Evolutionary conservation across 257 asterid genomes (phyloP).

Genomic region (Mitragyna speciosa): DNA sequence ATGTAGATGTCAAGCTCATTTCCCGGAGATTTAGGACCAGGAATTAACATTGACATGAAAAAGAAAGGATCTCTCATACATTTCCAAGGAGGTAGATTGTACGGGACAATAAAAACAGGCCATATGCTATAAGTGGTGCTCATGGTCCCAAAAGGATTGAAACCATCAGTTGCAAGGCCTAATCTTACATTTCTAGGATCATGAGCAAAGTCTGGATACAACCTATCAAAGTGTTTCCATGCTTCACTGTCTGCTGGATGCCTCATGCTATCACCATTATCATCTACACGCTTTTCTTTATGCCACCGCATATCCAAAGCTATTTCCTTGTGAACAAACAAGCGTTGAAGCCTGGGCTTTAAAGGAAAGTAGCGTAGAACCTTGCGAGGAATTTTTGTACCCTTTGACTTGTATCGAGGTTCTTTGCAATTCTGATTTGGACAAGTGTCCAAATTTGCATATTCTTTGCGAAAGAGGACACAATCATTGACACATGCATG

Average conservation of each 20-base stretch:
- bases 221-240: background rate
- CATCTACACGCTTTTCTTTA: background rate
- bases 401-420: background rate
- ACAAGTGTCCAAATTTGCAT: background rate
- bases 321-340: background rate
- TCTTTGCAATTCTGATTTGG: background rate
- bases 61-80: background rate
- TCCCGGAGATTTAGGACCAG: background rate
- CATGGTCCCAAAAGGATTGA: no score
- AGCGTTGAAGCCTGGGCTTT: background rate
- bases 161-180: background rate
- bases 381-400: background rate
- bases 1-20: background rate
- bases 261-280: background rate
- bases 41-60: background rate
- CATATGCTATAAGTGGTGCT: background rate
- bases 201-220: background rate
- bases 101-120: background rate
- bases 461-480: slow-evolving; percentile 1
- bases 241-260: background rate
- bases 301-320: slow-evolving; percentile 1
- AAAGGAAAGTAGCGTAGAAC: background rate
- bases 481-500: slow-evolving; percentile 6
- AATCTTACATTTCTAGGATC: background rate
- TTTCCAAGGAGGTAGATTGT: slow-evolving; percentile 1